Percentiles rank a stretch among this genome's conserved stretches.
phyloP scores from a whole-genome alignment of 2,329 filamentous ascomycete species.

The Davidsoniella eucalypti region DNA sequence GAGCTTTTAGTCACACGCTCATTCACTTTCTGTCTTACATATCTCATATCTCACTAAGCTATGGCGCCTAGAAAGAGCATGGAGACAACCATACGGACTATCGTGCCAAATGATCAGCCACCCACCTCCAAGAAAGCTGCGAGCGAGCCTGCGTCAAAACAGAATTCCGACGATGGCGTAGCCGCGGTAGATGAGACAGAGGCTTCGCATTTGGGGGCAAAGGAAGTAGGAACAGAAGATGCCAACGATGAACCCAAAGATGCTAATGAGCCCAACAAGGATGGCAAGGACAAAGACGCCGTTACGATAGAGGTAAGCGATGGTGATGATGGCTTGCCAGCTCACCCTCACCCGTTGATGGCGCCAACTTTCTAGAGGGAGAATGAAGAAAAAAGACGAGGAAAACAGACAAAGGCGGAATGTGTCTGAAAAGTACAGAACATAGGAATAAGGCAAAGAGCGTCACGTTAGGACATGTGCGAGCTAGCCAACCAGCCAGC shows the following conservation, averaged over 20 bases:
- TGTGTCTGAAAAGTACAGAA: not conserved
- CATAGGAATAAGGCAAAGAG: not conserved
- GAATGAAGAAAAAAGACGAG: not conserved
- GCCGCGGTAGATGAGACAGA: too few relatives aligned
- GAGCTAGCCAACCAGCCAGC: too few relatives aligned
- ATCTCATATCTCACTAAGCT: not conserved
- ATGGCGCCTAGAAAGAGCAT: conserved; percentile 12
- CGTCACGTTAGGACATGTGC: not conserved
- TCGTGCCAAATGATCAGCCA: conserved; percentile 14
- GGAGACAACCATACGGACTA: conserved; percentile 11
- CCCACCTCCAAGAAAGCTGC: conserved; percentile 18
- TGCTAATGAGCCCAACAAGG: conserved; percentile 16
- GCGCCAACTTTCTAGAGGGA: not conserved
- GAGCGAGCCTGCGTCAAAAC: conserved; percentile 20
- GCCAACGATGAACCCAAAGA: conserved; percentile 18
- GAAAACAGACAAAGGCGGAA: not conserved
- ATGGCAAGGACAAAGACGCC: conserved; percentile 21
- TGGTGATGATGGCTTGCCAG: not conserved
- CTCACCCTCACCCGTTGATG: too few relatives aligned
- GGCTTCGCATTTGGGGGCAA: conserved; percentile 16
- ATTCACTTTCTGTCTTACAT: not conserved
- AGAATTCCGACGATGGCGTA: too few relatives aligned
- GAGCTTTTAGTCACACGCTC: not conserved
- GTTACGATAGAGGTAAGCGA: conserved; percentile 36
- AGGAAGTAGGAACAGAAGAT: conserved; percentile 1